phyloP scores from a whole-genome alignment of 805 yeast species.

The Candida ovalis region DNA sequence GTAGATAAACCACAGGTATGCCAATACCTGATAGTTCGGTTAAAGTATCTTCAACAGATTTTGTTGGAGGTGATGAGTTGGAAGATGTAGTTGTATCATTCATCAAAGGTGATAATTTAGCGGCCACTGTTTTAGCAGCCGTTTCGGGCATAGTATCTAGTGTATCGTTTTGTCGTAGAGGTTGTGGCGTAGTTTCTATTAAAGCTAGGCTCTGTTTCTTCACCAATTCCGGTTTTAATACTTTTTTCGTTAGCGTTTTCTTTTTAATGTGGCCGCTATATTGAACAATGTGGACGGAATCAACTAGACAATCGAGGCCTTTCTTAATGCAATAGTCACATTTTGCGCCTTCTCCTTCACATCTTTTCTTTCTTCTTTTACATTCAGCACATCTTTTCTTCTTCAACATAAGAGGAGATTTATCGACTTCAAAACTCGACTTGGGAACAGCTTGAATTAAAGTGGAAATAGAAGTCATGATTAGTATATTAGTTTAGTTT shows the following conservation, averaged over 20 bases:
- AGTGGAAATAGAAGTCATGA: background rate
- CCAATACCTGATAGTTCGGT: background rate
- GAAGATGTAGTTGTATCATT: background rate
- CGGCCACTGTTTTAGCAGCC: background rate
- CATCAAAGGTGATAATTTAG: background rate
- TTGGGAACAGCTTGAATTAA: background rate
- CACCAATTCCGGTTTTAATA: background rate
- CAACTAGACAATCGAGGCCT: constrained; percentile 8
- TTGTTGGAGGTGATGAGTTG: background rate
- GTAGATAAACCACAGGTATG: constrained; percentile 1
- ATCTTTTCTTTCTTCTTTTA: constrained; percentile 36
- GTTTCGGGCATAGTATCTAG: too few species aligned
- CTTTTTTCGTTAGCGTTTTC: background rate
- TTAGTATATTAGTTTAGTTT: background rate
- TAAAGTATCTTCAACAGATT: background rate
- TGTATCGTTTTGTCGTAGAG: background rate
- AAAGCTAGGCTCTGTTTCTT: background rate
- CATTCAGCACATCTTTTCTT: constrained; percentile 35
- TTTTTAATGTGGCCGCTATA: background rate
- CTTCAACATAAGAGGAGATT: background rate
- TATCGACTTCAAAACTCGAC: background rate
- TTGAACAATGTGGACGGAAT: background rate
- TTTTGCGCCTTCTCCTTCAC: constrained; percentile 16
- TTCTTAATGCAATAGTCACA: constrained; percentile 13
- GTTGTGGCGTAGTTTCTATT: background rate